Base-by-base conservation (phyloP, 805 yeast species). In the Hermanozyma aechmeae region DNA sequence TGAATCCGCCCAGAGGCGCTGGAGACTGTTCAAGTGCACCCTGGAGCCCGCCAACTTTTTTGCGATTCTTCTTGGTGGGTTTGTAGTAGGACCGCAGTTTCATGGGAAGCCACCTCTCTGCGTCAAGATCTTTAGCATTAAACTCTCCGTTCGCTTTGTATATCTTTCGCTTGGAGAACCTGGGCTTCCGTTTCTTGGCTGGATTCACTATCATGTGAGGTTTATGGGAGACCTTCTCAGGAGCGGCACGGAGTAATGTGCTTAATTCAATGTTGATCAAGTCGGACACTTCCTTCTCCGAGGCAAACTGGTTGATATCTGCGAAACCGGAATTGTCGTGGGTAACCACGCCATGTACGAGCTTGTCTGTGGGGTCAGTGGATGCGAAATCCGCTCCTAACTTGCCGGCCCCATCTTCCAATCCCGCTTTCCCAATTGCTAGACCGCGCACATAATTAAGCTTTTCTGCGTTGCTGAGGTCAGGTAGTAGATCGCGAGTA, bases 31-130 rank as follows among this genome's bases (percentile, higher is more conserved):
- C 46, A 5, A 35, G 34, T 4, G 42, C 43, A 9, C 45, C 46
- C 33, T 40, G 46, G 25, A 33, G 41, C 9, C 45, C 45, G 10
- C 40, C 39, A 10, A 33, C 16, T 22, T 30, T 37, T 33, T 40
- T 38, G 32, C 39, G 38, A 30, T 26, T 28, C 16, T 38, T 40
- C 20, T 37, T 42, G 28, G 40, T 40, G n/a, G 93, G 83, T 53
- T 75, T 83, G 58, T 80, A 86, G 43, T 77, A 73, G 5, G 86
- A 71, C 52, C 97, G 73, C 49, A 87, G 93, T 49, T 76, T 80
- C 67, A 81, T 44, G 14, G 96, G 94, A 28, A 89, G 54, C 97
- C 97, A 87, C 58, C 96, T 78, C 53, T 87, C 96, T 39, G 46
- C 27, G 54, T 76, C 56, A 38, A 71, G 41, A 42, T 42, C 34